These are phyloP conservation scores for Diutina mesorugosa DNA, from an alignment of 1,139 yeast genomes.

Conservation along the genomic window DNA sequence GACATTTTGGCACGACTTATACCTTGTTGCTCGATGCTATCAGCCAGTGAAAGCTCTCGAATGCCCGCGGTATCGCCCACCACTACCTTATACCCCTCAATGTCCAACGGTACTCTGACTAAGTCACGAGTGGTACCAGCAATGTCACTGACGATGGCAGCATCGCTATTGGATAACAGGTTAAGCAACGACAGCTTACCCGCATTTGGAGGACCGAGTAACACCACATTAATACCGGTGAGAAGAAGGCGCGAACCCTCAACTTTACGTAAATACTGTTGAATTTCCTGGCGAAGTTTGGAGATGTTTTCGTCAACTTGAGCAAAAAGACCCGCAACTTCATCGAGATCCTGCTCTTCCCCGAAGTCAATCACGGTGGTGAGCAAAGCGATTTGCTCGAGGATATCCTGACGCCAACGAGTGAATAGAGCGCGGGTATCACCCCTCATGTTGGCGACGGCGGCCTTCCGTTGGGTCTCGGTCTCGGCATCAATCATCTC, in stretches of 20 bases:
- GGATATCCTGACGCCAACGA: constrained; percentile 55
- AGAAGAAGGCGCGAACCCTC: constrained; percentile 51
- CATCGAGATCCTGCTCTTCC: constrained; percentile 81
- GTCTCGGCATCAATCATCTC: constrained; percentile 93
- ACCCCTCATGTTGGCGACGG: constrained; percentile 65
- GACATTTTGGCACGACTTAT: constrained; percentile 60
- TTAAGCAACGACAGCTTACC: constrained; percentile 88
- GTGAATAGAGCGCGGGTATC: constrained; percentile 39
- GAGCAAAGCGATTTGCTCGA: constrained; percentile 57
- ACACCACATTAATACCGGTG: constrained; percentile 59
- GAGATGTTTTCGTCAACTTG: constrained; percentile 33
- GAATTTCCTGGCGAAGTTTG: constrained; percentile 30
- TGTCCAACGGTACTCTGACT: constrained; percentile 69
- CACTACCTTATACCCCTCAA: constrained; percentile 73
- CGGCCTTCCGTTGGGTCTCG: constrained; percentile 70
- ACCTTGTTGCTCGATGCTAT: constrained; percentile 69
- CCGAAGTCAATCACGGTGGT: constrained; percentile 93
- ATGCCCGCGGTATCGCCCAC: constrained; percentile 94
- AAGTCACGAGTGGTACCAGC: constrained; percentile 95
- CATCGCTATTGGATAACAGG: constrained; percentile 59
- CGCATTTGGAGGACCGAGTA: constrained; percentile 91
- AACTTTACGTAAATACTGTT: constrained; percentile 34
- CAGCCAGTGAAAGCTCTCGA: constrained; percentile 34
- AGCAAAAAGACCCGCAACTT: constrained; percentile 35
- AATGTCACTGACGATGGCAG: constrained; percentile 81